phyloP scores from a whole-genome alignment of 2,329 filamentous ascomycete species.

The Colletotrichum sp. region DNA sequence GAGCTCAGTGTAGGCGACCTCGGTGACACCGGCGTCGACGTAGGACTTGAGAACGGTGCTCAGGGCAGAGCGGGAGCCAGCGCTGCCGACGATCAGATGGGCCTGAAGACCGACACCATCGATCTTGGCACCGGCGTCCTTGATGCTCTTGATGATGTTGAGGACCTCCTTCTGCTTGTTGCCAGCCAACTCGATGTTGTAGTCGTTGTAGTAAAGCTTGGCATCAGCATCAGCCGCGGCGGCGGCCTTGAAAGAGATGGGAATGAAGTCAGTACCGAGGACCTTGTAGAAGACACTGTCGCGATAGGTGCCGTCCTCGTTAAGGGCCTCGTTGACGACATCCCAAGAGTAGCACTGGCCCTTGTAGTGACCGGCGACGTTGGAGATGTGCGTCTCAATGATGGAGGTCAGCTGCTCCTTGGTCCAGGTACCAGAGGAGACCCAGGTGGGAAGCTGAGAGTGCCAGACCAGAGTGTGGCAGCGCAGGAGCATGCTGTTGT shows the following conservation, averaged over 20 bases:
- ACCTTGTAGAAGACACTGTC: constrained; percentile 45
- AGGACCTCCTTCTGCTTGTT: constrained; percentile 58
- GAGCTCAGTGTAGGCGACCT: constrained; percentile 55
- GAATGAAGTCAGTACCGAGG: constrained; percentile 50
- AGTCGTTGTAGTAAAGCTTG: constrained; percentile 44
- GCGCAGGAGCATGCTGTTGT: constrained; percentile 37
- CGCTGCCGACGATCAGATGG: constrained; percentile 50
- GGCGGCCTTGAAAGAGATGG: constrained; percentile 48
- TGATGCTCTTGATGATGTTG: constrained; percentile 37
- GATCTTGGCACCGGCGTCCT: constrained; percentile 48
- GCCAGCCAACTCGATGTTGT: constrained; percentile 52
- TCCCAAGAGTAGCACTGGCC: constrained; percentile 57
- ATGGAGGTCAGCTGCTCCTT: constrained; percentile 30
- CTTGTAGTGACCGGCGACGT: constrained; percentile 48
- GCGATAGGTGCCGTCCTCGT: constrained; percentile 46
- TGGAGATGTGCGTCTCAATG: constrained; percentile 56
- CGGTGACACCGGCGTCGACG: constrained; percentile 48
- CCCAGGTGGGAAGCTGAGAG: constrained; percentile 54
- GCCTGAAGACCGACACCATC: constrained; percentile 58
- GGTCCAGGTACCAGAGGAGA: constrained; percentile 44
- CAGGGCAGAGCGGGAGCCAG: constrained; percentile 43
- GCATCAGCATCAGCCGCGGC: constrained; percentile 45
- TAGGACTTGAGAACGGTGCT: constrained; percentile 56
- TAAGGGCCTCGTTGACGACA: constrained; percentile 53
- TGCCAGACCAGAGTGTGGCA: constrained; percentile 55